Conservation (phyloP, 2,329 filamentous ascomycete genomes). For the Pseudocercospora fijiensis region DNA sequence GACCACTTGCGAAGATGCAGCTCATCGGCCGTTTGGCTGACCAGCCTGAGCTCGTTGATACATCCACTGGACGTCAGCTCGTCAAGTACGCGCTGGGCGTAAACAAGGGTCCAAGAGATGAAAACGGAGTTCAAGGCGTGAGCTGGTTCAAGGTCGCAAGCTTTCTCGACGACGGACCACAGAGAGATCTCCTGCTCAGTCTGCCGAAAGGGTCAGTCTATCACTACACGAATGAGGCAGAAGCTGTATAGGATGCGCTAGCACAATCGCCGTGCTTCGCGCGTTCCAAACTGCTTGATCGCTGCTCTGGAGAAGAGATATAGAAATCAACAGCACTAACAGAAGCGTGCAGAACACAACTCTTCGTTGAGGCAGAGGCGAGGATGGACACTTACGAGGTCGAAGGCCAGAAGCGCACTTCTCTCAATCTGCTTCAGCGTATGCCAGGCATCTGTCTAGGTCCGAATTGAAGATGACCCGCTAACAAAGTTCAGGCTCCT, state of each 20-base stretch:
- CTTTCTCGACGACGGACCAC: conserved; percentile 67
- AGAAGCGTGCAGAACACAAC: conserved; percentile 59
- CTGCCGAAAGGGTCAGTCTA: conserved; percentile 78
- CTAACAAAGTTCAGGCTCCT: conserved; percentile 40
- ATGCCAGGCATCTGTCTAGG: conserved; percentile 45
- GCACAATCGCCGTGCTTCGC: not conserved
- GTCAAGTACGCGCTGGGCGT: conserved; percentile 76
- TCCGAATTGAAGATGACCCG: not conserved
- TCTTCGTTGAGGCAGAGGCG: conserved; percentile 83
- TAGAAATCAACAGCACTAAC: conserved; percentile 5
- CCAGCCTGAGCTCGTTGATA: conserved; percentile 71
- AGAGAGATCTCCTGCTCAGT: conserved; percentile 68
- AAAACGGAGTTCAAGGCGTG: conserved; percentile 64
- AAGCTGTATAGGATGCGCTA: not conserved
- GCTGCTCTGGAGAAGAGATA: not conserved
- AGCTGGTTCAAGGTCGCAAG: conserved; percentile 82
- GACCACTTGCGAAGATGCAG: conserved; percentile 73
- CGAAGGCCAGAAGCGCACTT: conserved; percentile 61
- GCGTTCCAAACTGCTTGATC: not conserved
- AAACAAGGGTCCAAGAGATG: conserved; percentile 64
- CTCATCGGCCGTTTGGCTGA: conserved; percentile 82
- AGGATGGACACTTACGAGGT: conserved; percentile 66
- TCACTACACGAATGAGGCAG: not conserved
- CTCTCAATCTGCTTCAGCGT: conserved; percentile 78
- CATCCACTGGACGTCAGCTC: conserved; percentile 69